phyloP scores from a whole-genome alignment of 2,329 filamentous ascomycete genomes.

The Juglanconis oblonga region DNA sequence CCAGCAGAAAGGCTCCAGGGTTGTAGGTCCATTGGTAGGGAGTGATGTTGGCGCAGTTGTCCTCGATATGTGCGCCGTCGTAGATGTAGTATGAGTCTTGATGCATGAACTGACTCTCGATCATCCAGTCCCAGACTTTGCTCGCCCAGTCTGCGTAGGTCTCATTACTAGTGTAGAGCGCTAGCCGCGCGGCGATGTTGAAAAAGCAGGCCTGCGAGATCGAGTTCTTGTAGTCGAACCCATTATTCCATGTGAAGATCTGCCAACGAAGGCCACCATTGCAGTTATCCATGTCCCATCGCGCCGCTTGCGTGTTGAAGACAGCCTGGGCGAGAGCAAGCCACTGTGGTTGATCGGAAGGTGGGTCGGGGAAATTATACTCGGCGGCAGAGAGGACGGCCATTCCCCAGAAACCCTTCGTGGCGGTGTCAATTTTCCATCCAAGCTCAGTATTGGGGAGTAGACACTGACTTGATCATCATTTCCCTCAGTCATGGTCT shows the following conservation, averaged over 20 bases:
- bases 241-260: slow-evolving; percentile 75
- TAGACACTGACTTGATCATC: slow-evolving; percentile 52
- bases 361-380: slow-evolving; percentile 59
- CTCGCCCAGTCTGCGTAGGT: slow-evolving; percentile 75
- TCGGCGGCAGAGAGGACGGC: slow-evolving; percentile 67
- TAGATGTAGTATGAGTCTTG: slow-evolving; percentile 51
- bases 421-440: background rate
- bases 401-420: slow-evolving; percentile 61
- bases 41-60: slow-evolving; percentile 56
- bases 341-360: slow-evolving; percentile 55
- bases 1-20: slow-evolving; percentile 62
- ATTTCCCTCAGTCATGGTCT: slow-evolving; percentile 64
- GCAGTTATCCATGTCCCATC: slow-evolving; percentile 68
- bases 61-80: slow-evolving; percentile 52
- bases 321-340: slow-evolving; percentile 69
- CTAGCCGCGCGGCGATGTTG: slow-evolving; percentile 55
- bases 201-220: slow-evolving; percentile 50
- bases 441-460: too few species aligned
- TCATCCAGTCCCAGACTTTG: slow-evolving; percentile 66
- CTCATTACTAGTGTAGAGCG: slow-evolving; percentile 71
- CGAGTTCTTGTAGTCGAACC: slow-evolving; percentile 53
- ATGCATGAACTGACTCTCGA: slow-evolving; percentile 52
- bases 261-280: slow-evolving; percentile 75
- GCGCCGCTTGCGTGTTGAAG: slow-evolving; percentile 69
- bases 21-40: slow-evolving; percentile 70